Evolutionary conservation across 2,329 filamentous ascomycete species (phyloP), one percentile per base, ranked within the genome.

Genomic region (Aspergillus oerlinghausenensis): DNA sequence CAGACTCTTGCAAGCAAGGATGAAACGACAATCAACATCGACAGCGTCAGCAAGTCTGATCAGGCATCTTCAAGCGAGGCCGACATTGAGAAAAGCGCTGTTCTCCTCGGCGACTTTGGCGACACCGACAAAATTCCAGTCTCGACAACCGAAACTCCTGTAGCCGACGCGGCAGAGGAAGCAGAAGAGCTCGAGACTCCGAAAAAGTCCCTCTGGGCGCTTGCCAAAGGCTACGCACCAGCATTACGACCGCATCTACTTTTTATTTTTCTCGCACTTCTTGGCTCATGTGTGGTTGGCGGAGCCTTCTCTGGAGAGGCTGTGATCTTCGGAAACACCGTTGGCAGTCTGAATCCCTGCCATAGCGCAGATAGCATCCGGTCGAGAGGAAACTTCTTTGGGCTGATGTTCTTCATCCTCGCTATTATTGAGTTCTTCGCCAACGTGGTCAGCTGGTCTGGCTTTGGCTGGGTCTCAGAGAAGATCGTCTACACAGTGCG

Each of bases 401-500:
- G 81, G 0, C 75, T 83, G 3, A 76, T 87, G 67, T 82, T 85
- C 69, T 86, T 87, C 65, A 78, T 85, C 62, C 75, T 87, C 3
- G 84, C 82, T 1, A 76, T 81, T 38, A 76, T 85, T 23, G 83
- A 85, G 58, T 80, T 87, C 64, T 76, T 84, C 25, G 83, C 83
- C 61, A 88, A 89, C 60, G 72, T 84, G 4, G 76, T 80, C 29
- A 87, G 84, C 61, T 84, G 84, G 78, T 76, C 79, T 1, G 73
- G 74, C 2, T 86, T 86, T 59, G 84, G 84, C 1, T 75, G 78
- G 56, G 74, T 85, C 0, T 83, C 87, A 0, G 87, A 90, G 67
- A 83, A 86, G 60, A 73, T 88, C 1, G 76, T 90, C 1, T 86
- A 85, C 68, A 81, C 78, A 48, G 81, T 88, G 9, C 80, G 87